A percentile compares a stretch with the other conserved stretches of the same genome.
Conservation (phyloP, 2,329 filamentous ascomycete species). For the Zasmidium angulare region DNA sequence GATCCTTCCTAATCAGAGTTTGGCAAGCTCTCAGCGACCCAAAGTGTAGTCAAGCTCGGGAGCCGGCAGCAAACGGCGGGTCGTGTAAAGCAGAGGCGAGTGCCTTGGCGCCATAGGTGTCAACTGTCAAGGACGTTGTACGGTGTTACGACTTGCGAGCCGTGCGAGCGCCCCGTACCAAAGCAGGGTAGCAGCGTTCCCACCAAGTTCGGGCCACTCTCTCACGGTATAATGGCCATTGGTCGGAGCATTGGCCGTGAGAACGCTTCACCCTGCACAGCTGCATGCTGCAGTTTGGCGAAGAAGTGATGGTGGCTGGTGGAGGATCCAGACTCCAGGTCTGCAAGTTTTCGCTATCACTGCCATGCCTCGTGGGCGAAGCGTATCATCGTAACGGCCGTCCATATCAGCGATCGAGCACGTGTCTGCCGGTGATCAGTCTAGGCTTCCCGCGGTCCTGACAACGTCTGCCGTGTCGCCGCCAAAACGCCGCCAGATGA, state of each 20-base stretch:
- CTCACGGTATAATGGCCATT: not conserved
- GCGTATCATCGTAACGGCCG: not conserved
- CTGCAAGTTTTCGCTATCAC: not conserved
- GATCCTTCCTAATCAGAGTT: not conserved
- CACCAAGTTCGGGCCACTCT: not conserved
- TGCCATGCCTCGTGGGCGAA: not conserved
- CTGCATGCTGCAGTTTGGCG: too few relatives aligned
- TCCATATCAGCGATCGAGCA: not conserved
- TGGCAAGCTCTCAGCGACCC: not conserved
- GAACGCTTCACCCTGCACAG: too few relatives aligned
- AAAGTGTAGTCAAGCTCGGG: not conserved
- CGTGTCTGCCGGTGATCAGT: not conserved
- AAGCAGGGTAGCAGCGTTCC: not conserved
- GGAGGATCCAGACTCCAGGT: not conserved
- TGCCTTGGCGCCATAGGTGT: not conserved
- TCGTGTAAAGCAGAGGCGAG: not conserved
- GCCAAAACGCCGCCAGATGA: not conserved
- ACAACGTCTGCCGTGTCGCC: not conserved
- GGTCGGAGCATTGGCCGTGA: too few relatives aligned
- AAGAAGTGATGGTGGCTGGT: not conserved
- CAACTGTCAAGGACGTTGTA: not conserved
- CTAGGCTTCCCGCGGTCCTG: not conserved
- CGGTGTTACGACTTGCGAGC: too few relatives aligned
- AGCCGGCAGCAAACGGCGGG: not conserved
- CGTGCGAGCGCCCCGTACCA: not conserved